Evolutionary conservation across 2,329 filamentous ascomycete species (phyloP), one percentile per base, ranked within the genome.

Genomic region (Lasiodiplodia sp.): DNA sequence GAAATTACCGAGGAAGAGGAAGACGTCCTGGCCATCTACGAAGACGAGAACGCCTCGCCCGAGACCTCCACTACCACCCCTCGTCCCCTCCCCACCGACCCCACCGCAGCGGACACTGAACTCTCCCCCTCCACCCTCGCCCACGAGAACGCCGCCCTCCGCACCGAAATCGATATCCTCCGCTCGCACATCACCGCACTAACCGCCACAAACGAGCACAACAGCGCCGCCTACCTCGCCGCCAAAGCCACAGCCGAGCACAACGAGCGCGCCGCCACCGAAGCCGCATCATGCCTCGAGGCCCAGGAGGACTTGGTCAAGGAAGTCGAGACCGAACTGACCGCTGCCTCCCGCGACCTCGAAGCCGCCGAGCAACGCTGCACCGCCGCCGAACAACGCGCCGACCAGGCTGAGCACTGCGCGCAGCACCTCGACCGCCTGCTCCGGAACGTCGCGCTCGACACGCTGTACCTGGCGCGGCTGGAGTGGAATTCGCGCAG

Each of bases 341-440:
- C 10, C 2, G 44, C 7, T 1, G 3, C 8, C 2, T 10, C 44
- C 18, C 18, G 8, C 44, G 44, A 21, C 2, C 18, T 7, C 7
- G 44, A 47, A 4, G 28, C 28, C 28, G 6, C 28, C 28, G 28
- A 28, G 1, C 28, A 28, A 4, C 28, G 28, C 28, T 28, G 28
- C 28, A 4, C 28, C 28, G 28, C 28, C 28, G 28, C 28, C 25
- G 25, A 28, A 5, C 25, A 28, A 5, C 28, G 28, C 28, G 28
- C 28, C 1, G 4, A 1, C 1, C 28, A 28, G 1, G 28, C 28
- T 4, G 28, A 28, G 1, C 1, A 28, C 3, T 28, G 28, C 1
- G 28, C 28, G 28, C 28, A 21, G 44, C 44, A 21, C 2, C 1
- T 3, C 2, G 44, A 47, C 6, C 5, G 7, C 18, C 12, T 47